phyloP scores from a whole-genome alignment of 2,329 filamentous ascomycete genomes.

The Plenodomus biglobosus region DNA sequence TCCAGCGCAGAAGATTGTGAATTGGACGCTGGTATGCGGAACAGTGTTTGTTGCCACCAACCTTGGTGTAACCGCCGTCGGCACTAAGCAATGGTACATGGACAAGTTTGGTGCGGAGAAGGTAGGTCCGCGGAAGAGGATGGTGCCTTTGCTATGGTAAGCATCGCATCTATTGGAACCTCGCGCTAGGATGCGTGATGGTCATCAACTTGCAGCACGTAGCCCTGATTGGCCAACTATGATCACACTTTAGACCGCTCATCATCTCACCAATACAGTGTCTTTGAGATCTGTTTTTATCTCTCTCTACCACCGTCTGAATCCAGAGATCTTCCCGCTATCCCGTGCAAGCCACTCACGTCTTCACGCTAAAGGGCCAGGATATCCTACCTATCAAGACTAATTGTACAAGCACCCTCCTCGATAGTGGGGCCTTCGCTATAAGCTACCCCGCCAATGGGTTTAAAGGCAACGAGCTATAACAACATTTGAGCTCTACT shows the following conservation, averaged over 20 bases:
- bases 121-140: constrained; percentile 32
- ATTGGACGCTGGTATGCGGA: constrained; percentile 71
- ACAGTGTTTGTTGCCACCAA: constrained; percentile 75
- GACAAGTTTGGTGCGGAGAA: constrained; percentile 36
- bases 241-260: not conserved
- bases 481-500: not conserved
- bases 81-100: constrained; percentile 64
- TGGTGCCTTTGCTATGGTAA: constrained; percentile 40
- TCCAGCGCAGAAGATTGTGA: constrained; percentile 65
- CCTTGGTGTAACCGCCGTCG: constrained; percentile 76
- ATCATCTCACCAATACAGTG: not conserved
- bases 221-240: not conserved
- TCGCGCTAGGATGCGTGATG: not conserved
- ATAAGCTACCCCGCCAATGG: constrained; percentile 8
- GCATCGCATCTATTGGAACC: not conserved
- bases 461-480: not conserved
- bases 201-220: not conserved
- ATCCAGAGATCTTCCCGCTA: not conserved
- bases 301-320: not conserved
- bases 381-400: not conserved
- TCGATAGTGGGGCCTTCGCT: constrained; percentile 5
- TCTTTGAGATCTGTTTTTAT: not conserved
- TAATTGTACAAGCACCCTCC: not conserved
- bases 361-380: not conserved
- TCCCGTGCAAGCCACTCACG: not conserved